phyloP scores from a whole-genome alignment of 2,329 filamentous ascomycete species.

The Penicillium hesseltinei region DNA sequence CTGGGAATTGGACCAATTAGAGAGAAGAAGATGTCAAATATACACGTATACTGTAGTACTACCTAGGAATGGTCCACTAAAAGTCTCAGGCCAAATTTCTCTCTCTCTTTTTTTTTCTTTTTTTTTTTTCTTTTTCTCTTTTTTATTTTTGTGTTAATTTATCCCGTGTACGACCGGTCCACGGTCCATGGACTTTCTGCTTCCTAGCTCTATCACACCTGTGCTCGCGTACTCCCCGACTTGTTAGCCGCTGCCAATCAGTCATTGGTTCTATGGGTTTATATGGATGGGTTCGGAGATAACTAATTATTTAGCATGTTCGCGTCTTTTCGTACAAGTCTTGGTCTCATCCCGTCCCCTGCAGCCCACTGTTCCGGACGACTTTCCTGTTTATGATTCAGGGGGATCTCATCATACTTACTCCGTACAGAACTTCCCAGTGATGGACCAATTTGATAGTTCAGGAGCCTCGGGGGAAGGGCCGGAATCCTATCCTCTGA shows the following conservation, averaged over 20 bases:
- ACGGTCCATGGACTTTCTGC: slow-evolving; percentile 7
- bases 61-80: neutral
- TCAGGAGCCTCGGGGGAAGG: slow-evolving; percentile 8
- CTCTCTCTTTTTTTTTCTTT: neutral
- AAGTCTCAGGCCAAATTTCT: slow-evolving; percentile 1
- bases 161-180: slow-evolving; percentile 12
- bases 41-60: neutral
- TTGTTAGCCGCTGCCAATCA: slow-evolving; percentile 13
- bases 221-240: slow-evolving; percentile 19
- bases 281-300: neutral
- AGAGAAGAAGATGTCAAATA: neutral
- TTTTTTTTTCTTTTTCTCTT: neutral
- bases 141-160: slow-evolving; percentile 1
- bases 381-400: slow-evolving; percentile 16
- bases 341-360: slow-evolving; percentile 2
- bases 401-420: slow-evolving; percentile 12
- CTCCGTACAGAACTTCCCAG: neutral
- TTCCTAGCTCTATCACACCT: slow-evolving; percentile 2
- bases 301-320: neutral
- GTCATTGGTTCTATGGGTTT: slow-evolving; percentile 5
- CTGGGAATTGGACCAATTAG: neutral
- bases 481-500: slow-evolving; percentile 1
- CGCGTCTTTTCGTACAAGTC: neutral
- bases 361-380: slow-evolving; percentile 3
- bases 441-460: slow-evolving; percentile 22